Conservation (phyloP, 2,329 filamentous ascomycete species). For the Alternaria triticimaculans region DNA sequence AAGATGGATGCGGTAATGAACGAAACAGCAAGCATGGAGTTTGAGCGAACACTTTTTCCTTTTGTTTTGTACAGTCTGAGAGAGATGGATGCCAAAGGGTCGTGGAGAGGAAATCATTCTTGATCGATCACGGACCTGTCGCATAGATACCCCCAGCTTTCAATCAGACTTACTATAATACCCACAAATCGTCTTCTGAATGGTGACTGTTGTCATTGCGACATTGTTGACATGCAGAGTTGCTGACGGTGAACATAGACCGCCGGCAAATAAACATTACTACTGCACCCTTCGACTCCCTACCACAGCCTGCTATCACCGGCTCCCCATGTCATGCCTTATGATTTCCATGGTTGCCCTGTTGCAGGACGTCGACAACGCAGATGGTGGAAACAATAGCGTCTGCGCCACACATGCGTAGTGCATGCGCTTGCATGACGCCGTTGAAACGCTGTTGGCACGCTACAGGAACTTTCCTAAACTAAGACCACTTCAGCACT, state of each 20-base stretch:
- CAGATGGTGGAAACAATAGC: background rate
- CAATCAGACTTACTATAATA: conserved; percentile 23
- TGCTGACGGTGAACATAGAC: no score
- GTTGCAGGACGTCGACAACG: background rate
- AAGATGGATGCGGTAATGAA: conserved; percentile 4
- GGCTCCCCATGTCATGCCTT: background rate
- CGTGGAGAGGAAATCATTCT: conserved; percentile 20
- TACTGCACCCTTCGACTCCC: no score
- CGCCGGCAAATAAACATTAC: no score
- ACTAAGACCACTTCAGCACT: background rate
- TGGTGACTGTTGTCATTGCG: background rate
- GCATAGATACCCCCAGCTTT: conserved; percentile 34
- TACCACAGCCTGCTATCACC: background rate
- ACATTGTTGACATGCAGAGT: background rate
- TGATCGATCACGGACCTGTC: conserved; percentile 19
- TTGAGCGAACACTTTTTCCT: background rate
- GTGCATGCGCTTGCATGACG: background rate
- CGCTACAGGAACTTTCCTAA: background rate
- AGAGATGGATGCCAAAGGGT: conserved; percentile 16
- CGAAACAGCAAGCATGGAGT: conserved; percentile 5
- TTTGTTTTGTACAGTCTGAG: conserved; percentile 6
- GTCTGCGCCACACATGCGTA: background rate
- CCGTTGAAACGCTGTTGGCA: background rate
- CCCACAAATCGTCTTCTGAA: background rate
- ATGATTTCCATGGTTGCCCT: background rate